Base-by-base conservation (phyloP, 768 basidiomycete genomes). In the Clavulina sp. region DNA sequence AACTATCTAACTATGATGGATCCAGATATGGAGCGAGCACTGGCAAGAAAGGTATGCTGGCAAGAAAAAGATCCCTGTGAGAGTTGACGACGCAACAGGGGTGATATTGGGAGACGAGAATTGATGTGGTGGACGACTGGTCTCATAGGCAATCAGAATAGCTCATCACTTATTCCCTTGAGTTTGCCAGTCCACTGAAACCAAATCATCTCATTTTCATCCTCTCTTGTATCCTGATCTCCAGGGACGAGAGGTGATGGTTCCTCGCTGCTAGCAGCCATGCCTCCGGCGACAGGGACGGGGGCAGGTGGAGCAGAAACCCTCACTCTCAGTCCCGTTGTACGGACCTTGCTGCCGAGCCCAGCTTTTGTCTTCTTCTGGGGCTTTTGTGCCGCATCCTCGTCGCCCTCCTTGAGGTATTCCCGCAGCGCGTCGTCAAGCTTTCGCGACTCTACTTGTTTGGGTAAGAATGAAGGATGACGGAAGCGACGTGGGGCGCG, bases 401-500 rank as follows among this genome's bases (percentile, higher is more conserved):
- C 34, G 19, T 19, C 9, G 9, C 9, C 34, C 34, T 9, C 9
- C 13, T 9, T 23, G 26, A 46, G 26, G 24, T 46, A 52, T 4
- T 29, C 28, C 18, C 21, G 16, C 4, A 55, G 34, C 3, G 26
- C 30, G 5, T 3, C 46, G 16, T 57, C 56, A 3, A 57, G 50
- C 1, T 44, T 40, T 29, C 31, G 3, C 2, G 30, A 36, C 26
- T 54, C 16, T 16, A 29, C 33, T 36, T 57, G 54, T 43, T 48
- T 54, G n/a, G 56, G 54, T 13, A 51, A 28, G 50, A 53, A 57
- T 4, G 56, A 48, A 9, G 51, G 44, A 24, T 55, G 56, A 24
- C 52, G 43, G 41, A 57, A 55, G 24, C 54, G 30, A 23, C 56
- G 54, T n/a, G 57, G 57, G 23, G 57, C 57, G 18, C 54, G 51